A percentile compares a stretch with the other conserved stretches of the same genome.
Evolutionary conservation across 1,284 basidiomycete species (phyloP).

Genomic region (Ustilago lituana): DNA sequence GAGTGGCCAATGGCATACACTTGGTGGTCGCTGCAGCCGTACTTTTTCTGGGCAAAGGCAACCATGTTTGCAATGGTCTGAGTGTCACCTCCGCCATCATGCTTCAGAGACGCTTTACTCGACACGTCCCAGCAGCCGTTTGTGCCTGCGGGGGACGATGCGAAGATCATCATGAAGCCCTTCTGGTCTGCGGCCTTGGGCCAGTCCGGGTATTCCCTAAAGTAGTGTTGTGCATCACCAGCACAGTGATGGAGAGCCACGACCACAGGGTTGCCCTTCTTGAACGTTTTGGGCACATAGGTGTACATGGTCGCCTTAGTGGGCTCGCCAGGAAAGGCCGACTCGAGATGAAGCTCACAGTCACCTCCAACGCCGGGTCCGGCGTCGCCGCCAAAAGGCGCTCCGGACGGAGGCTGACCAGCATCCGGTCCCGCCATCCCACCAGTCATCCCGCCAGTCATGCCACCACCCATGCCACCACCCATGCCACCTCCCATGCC

Average conservation of each 20-base stretch:
- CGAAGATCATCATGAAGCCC: slow-evolving; percentile 30
- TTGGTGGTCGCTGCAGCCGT: slow-evolving; percentile 9
- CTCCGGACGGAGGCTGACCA: not conserved
- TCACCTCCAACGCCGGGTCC: not conserved
- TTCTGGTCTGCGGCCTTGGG: slow-evolving; percentile 19
- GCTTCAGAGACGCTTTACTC: slow-evolving; percentile 12
- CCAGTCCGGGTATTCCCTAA: slow-evolving; percentile 20
- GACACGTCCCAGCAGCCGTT: slow-evolving; percentile 27
- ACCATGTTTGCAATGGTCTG: slow-evolving; percentile 27
- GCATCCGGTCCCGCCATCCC: no score
- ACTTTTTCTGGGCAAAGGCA: slow-evolving; percentile 18
- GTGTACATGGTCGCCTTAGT: slow-evolving; percentile 26
- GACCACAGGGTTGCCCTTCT: slow-evolving; percentile 28
- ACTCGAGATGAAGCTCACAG: slow-evolving; percentile 11
- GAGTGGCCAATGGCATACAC: slow-evolving; percentile 15
- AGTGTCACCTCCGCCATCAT: slow-evolving; percentile 21
- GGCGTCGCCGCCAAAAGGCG: no score
- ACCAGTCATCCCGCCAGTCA: no score
- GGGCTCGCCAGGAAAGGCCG: slow-evolving; percentile 11
- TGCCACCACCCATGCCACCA: no score
- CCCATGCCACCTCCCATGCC: no score
- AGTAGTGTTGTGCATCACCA: slow-evolving; percentile 15
- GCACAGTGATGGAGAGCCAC: slow-evolving; percentile 32
- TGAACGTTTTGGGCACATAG: slow-evolving; percentile 30
- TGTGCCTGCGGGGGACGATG: slow-evolving; percentile 6